A percentile compares a stretch with the other conserved stretches of the same genome.
Evolutionary conservation across 164 flowering plant genomes (phyloP).

Genomic region (Umbilicus rupestris): DNA sequence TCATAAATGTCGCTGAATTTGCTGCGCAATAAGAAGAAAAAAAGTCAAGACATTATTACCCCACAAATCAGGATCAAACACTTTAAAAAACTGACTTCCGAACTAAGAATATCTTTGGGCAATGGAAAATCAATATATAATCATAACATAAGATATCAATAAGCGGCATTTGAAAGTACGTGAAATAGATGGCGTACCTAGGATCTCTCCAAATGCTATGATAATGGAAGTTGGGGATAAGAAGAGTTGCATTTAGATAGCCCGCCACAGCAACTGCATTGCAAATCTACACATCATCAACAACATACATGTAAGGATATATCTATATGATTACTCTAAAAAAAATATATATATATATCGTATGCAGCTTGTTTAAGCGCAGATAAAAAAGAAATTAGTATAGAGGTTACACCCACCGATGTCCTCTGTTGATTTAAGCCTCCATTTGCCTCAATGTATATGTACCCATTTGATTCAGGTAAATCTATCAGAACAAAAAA

Average conservation of each 20-base stretch:
- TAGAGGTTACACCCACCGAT: constrained; percentile 62
- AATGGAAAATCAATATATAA: background rate
- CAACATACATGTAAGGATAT: constrained; percentile 11
- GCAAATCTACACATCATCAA: constrained; percentile 59
- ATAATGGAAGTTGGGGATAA: constrained; percentile 83
- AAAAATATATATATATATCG: too few species aligned
- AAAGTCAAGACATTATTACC: background rate
- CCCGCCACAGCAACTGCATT: constrained; percentile 99
- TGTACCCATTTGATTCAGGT: constrained; percentile 91
- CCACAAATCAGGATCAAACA: too few species aligned
- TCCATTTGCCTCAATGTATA: constrained; percentile 94
- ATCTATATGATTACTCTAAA: constrained; percentile 7
- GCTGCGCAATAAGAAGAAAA: constrained; percentile 33
- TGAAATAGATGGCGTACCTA: constrained; percentile 36
- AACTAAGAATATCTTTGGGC: background rate
- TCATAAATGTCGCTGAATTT: constrained; percentile 82
- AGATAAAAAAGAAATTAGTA: too few species aligned
- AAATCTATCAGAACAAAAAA: constrained; percentile 34
- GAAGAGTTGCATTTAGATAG: constrained; percentile 88
- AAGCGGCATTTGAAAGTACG: background rate
- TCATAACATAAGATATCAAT: background rate
- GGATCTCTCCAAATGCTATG: constrained; percentile 99
- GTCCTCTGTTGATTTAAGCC: constrained; percentile 96
- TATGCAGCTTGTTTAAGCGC: too few species aligned
- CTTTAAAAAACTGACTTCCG: background rate